Base-by-base conservation (phyloP, 2,329 filamentous ascomycete genomes). In the Ceratocystis albifundus region DNA sequence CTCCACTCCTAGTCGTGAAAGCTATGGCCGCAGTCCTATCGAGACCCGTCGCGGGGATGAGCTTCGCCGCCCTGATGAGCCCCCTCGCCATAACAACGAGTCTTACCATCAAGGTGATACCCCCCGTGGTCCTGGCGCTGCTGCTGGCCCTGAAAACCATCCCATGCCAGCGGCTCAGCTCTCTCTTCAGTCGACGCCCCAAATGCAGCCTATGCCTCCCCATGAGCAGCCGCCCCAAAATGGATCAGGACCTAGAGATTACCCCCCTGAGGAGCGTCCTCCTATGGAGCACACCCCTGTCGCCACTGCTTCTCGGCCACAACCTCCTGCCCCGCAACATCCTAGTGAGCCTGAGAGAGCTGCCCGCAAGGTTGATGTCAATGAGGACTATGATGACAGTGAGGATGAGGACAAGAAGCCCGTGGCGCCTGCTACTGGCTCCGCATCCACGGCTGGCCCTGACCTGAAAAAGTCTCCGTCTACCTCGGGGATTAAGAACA, bases 381-480 rank as follows among this genome's bases (percentile, higher is more conserved):
- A 99, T 71, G 94, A 99, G 74, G 89, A 97, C 74, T 97, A 99
- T 72, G 93, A 97, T 74, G 93, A 97, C 72, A 93, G 92, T 67
- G 90, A 85, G 3, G 92, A 96, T 70, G 93, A 96, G 68, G 88
- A 94, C 67, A 87, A 87, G 77, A 87, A 87, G 74, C 74, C 74
- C 1, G 74, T 72, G 2, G 71, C 61, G 45, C 22, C 59, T 10
- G 30, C 62, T 20, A 48, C 79, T 7, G 80, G 76, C 1, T 76
- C 81, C 15, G 74, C 76, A 6, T 79, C 82, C 20, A 74, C 78
- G 3, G 75, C 82, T 17, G 77, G 76, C 15, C 83, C 85, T 53
- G 74, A 77, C 57, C 85, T 85, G 74, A 68, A 68, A 48, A 68
- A 68, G 66, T 80, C 81, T 30, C 80, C 83, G 0, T 77, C 79